A percentile compares a stretch with the other conserved stretches of the same genome.
Evolutionary conservation across 148 eudicot species (phyloP).

Genomic region (Cornus controversa): DNA sequence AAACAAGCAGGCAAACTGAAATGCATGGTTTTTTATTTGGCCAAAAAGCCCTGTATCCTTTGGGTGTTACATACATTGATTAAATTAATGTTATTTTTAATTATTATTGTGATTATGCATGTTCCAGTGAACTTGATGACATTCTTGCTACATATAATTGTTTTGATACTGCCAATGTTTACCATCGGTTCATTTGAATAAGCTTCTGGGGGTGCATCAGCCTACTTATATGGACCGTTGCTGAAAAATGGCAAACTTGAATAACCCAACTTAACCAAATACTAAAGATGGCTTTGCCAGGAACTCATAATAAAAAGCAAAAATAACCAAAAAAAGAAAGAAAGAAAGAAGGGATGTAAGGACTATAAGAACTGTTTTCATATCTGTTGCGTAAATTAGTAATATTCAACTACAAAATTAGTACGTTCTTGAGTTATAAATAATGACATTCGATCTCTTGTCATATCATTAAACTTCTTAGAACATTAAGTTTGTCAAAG

Average conservation of each 20-base stretch:
- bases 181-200: background rate
- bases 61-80: background rate
- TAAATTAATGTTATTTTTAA: too few relatives aligned
- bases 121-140: background rate
- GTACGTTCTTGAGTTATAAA: background rate
- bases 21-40: too few relatives aligned
- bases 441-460: conserved; percentile 4
- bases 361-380: too few relatives aligned
- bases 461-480: conserved; percentile 1
- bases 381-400: background rate
- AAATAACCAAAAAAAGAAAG: background rate
- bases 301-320: too few relatives aligned
- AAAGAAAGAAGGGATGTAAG: too few relatives aligned
- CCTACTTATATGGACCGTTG: background rate
- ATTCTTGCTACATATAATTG: background rate
- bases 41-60: too few relatives aligned
- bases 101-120: background rate
- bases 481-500: conserved; percentile 4
- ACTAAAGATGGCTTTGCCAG: too few relatives aligned
- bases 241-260: too few relatives aligned
- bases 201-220: background rate
- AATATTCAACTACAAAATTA: background rate
- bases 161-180: background rate
- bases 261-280: background rate
- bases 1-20: too few relatives aligned